Conservation (phyloP, 345 rosid species). For the Acer saccharum region DNA sequence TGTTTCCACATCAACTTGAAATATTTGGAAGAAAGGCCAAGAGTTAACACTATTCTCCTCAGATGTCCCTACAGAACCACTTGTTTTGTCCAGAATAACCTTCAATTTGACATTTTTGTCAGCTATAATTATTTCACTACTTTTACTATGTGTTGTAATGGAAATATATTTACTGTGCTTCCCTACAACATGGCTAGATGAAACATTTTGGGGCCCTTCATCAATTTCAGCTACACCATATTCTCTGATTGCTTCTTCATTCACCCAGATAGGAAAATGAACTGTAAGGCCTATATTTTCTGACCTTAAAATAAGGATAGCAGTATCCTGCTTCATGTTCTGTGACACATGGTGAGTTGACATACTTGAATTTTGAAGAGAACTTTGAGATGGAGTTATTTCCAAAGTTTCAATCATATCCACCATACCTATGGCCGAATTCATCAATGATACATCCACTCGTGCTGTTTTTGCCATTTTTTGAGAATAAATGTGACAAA, state of each 20-base stretch:
- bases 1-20: constrained; percentile 47
- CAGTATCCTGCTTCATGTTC: constrained; percentile 26
- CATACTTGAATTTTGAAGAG: constrained; percentile 26
- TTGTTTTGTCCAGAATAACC: constrained; percentile 49
- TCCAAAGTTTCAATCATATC: constrained; percentile 22
- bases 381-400: constrained; percentile 29
- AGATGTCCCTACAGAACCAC: constrained; percentile 42
- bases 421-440: constrained; percentile 23
- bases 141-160: constrained; percentile 46
- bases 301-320: constrained; percentile 41
- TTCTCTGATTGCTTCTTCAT: constrained; percentile 34
- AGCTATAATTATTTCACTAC: constrained; percentile 41
- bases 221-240: constrained; percentile 35
- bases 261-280: constrained; percentile 51
- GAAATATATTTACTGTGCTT: constrained; percentile 49
- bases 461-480: constrained; percentile 34
- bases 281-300: constrained; percentile 56
- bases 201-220: constrained; percentile 30
- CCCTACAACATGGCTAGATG: constrained; percentile 29
- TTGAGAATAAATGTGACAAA: constrained; percentile 37
- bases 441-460: constrained; percentile 26
- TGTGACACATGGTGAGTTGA: constrained; percentile 30
- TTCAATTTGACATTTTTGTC: constrained; percentile 53
- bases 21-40: constrained; percentile 67
- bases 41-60: constrained; percentile 41